Base-by-base conservation (phyloP, 768 basidiomycete species). In the Pleurotus cornucopiae region DNA sequence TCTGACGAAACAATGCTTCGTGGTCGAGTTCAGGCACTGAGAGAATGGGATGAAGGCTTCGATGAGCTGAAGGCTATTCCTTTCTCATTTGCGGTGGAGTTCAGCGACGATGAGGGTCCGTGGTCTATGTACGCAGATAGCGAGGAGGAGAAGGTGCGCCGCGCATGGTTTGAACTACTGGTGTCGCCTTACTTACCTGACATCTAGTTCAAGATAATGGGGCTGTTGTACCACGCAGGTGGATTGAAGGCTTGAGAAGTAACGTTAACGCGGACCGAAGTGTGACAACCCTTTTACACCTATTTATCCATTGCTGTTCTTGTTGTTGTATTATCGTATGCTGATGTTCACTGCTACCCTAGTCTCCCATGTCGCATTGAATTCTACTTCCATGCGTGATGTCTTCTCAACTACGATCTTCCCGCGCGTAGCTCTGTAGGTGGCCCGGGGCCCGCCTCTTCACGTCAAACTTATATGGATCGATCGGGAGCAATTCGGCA, bases 61-160 rank as follows among this genome's bases (percentile, higher is more conserved):
- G 86, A 88, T 56, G 83, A 86, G 46, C 66, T 88, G 34, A 76
- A 83, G 63, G 78, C 85, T 7, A 85, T 88, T 49, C 77, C 83
- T 3, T 74, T 83, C 57, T 85, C 86, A 0, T 86, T 88, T 68
- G 86, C 80, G 2, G 68, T 88, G 23, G 84, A 84, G 58, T 85
- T 87, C 64, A 73, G 71, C 37, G 75, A 79, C 55, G 77, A 66
- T 4, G 72, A 68, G 6, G 71, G 71, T 23, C 66, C 73, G 13
- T 87, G 84, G 83, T 71, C 78, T 40, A 72, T 86, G 71, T 88
- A 74, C 57, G 73, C 82, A 5, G 85, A 86, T 63, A 76, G 77
- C 18, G 84, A 83, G 65, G 77, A 81, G 58, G 85, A 85, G 57
- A 86, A 86, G 76, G 84, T 79, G 57, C 4, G 71, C n/a, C n/a